Evolutionary conservation across 169 alveolate species (phyloP), one percentile per base, ranked within the genome.

Genomic region (Pseudocohnilembus persalinus): DNA sequence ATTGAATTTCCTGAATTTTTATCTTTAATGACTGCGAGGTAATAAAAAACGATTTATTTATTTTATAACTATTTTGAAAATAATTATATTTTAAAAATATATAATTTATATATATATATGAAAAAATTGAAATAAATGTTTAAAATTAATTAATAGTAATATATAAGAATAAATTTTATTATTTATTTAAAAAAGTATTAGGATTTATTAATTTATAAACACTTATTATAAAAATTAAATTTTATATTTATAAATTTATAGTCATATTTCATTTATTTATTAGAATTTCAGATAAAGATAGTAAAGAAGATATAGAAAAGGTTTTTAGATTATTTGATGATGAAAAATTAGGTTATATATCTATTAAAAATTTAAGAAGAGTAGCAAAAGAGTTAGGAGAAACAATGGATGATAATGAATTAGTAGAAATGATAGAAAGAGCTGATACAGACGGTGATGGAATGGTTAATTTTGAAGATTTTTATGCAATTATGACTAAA

Each of bases 381-480:
- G 99, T 98, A n/a, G 99, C 99, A 24, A 97, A 97, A 88, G 99
- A 98, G 90, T 96, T 98, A 64, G 99, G 99, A 28, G 99, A 98
- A 93, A 97, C 97, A 77, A 96, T 98, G 97, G 94, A 99, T 32
- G 99, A 97, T 80, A 99, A 98, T 88, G 99, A 98, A 88, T 96
- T 99, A 83, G 93, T 99, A 85, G 99, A 99, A 89, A 98, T 98
- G 99, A 97, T 98, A 83, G 99, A 98, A 90, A 94, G 99, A 85
- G 99, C 99, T 29, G 99, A 99, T 92, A 94, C 99, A 34, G 98
- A 99, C 89, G 99, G 99, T 0, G 99, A 99, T 84, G 99, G 99
- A n/a, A 99, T 97, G 87, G 97, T 99, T 68, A 97, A 99, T 73
- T 97, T 97, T 81, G 99, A 99, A 83, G 99, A 98, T 90, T 98